Base-by-base conservation (phyloP, 352 stramenopile genomes). In the Phytophthora tubulina region DNA sequence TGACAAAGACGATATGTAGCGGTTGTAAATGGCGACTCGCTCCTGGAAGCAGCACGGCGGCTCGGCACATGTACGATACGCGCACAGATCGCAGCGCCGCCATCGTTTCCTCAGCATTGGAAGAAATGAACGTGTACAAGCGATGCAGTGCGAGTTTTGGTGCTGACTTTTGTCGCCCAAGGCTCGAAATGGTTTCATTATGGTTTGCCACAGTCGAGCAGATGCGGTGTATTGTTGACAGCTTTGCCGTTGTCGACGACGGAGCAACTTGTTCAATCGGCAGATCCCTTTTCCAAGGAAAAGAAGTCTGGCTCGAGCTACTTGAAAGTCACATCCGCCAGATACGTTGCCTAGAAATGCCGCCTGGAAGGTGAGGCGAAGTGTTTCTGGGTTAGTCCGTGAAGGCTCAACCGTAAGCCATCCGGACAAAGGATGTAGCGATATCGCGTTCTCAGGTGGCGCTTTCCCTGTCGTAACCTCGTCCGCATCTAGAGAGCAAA, bases 1-100 rank as follows among this genome's bases (percentile, higher is more conserved):
- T 5, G 70, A 54, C 38, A 80, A 58, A 0, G 63, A 51, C 0
- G 62, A 68, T 3, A 80, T 59, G 50, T 80, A 77, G 42, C 73
- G 73, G 33, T 68, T 77, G 73, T 80, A 80, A 17, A 80, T 73
- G 21, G 73, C 73, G 15, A 80, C 68, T 10, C 66, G 68, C 14
- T 76, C 73, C 13, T 67, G 60, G 9, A 69, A 72, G 27, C 69
- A 80, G 27, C 73, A 80, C 11, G 52, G 53, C 2, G 67, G 52
- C 11, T 68, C 56, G 35, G 44, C 38, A 52, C 73, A 80, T 21
- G 77, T 71, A 60, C 69, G 62, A 49, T 80, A 80, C 10, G 63
- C 69, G 36, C 69, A 80, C 49, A 80, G 42, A 36, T 74, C 68
- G 39, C 73, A 80, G 13, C 69, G 68, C 15, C 38, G 49, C 68